Base-by-base conservation (phyloP, 352 stramenopile genomes). In the Thraustochytrium striatum region DNA sequence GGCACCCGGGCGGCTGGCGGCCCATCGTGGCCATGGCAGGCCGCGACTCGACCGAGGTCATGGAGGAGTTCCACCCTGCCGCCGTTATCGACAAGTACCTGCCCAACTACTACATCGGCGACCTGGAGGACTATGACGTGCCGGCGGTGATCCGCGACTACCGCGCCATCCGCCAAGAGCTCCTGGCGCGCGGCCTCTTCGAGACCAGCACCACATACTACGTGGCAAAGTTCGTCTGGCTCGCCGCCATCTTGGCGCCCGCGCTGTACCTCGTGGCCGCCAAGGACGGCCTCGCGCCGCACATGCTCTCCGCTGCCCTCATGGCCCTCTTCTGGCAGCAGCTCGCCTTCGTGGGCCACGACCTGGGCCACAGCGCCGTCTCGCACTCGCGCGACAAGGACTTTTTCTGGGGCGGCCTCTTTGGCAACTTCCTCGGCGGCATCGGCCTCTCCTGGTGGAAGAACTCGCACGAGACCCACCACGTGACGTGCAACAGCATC, bases 301-400 rank as follows among this genome's bases (percentile, higher is more conserved):
- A 88, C 65, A 85, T 87, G 38, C 32, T 78, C 13, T 81, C 84
- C 3, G 84, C 86, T 0, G 55, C 87, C 9, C 68, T 89, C 1
- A 68, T 92, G 25, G 88, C 84, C 8, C 69, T 91, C 32, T 93
- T 89, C 57, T 93, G 88, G 88, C 89, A 93, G 72, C 89, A 93
- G 58, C 81, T 91, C 41, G 89, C 89, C 35, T 90, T 91, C 72
- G 69, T 92, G 7, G 89, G 89, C 33, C 89, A 94, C 72, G 89
- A 94, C 75, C 72, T 85, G 39, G 89, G 89, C 25, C 89, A 94
- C 72, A 89, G 85, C 75, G 83, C 83, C 28, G 80, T 91, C 21
- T 83, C 85, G 16, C 85, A 90, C 57, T 73, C 84, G 2, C 75
- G 86, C 32, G 72, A 84, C 36, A 68, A 72, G 25, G 88, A 91